A percentile compares a stretch with the other conserved stretches of the same genome.
These are phyloP conservation scores for Leccinellum albellum DNA, from an alignment of 768 basidiomycete genomes.

Conservation along the genomic window DNA sequence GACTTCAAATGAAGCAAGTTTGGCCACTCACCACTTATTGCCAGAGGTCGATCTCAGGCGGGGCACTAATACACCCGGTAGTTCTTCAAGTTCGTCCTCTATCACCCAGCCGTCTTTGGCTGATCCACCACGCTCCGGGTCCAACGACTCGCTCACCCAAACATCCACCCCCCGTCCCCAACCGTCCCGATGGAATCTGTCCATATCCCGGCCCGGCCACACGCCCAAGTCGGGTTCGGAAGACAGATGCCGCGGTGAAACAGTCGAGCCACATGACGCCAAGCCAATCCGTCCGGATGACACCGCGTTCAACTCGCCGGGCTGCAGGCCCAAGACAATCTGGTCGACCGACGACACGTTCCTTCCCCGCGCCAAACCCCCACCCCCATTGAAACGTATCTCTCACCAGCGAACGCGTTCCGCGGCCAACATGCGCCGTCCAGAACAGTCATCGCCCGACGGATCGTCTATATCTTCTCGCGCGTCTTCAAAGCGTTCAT, in stretches of 20 bases:
- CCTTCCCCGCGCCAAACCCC: constrained; percentile 21
- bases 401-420: constrained; percentile 14
- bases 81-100: background rate
- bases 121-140: background rate
- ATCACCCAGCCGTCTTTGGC: background rate
- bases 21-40: background rate
- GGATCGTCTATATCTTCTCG: background rate
- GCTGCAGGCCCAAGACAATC: background rate
- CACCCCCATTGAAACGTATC: constrained; percentile 9
- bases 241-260: background rate
- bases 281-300: background rate
- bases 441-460: background rate
- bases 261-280: background rate
- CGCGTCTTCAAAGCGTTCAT: background rate
- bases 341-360: constrained; percentile 19
- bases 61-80: background rate
- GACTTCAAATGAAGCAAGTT: background rate
- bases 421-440: background rate
- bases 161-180: background rate
- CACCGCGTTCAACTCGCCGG: background rate
- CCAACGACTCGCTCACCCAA: background rate
- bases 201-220: background rate
- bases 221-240: background rate
- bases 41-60: background rate
- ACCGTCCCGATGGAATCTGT: background rate